Base-by-base conservation (phyloP, 768 basidiomycete species). In the Chalciporus chontae region DNA sequence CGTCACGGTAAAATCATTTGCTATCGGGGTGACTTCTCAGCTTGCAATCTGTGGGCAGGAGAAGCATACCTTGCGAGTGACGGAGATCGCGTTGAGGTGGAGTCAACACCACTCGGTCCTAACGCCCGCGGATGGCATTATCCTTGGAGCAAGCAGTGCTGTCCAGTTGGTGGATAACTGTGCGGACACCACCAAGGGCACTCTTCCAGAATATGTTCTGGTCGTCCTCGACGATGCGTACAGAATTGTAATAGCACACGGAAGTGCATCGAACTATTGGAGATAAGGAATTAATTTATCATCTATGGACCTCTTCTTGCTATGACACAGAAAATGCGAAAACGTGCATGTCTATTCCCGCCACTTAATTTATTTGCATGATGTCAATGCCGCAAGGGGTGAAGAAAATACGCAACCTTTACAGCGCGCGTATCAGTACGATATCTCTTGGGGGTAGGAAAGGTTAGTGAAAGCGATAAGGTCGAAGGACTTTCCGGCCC, bases 81-180 rank as follows among this genome's bases (percentile, higher is more conserved):
- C 65, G 18, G 72, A 73, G 57, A 66, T 73, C 18, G 71, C 70
- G 2, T 57, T 70, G 43, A 54, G 72, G 1, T 74, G 72, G 73
- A 56, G 64, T 43, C 69, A 71, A 58, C 70, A 73, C 50, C 70
- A 74, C 47, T 69, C 66, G 15, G 58, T 41, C 5, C 55, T 73
- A 40, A 54, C 44, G 14, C 62, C 65, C 0, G 45, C 46, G 15
- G 71, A 73, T 47, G 71, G 69, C 10, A 57, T 72, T 37, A 68
- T 71, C 42, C 50, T 71, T n/a, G 71, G 71, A 2, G 69, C 70
- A 24, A 66, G 65, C 52, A 68, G 64, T 34, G 60, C 54, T 9
- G 58, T 52, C 29, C 71, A 73, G 53, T 51, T 70, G 21, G 57
- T 67, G 47, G 54, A 60, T 47, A 71, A 71, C 48, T 53, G 65